Evolutionary conservation across 2,329 filamentous ascomycete genomes (phyloP).

Genomic region (Tolypocladium album): DNA sequence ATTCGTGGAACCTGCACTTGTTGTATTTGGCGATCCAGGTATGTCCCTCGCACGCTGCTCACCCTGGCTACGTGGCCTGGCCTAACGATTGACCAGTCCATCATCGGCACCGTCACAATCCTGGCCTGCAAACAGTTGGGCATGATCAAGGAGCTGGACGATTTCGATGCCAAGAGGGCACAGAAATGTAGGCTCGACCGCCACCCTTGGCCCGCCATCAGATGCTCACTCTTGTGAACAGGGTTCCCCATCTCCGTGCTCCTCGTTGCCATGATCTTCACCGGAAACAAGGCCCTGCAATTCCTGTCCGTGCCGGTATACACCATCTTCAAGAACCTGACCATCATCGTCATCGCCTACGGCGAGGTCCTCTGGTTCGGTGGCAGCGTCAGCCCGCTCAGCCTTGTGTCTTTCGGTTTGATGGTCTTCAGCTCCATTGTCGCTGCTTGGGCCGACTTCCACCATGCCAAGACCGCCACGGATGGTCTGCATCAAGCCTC

Average conservation of each 20-base stretch:
- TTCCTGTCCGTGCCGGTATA: constrained; percentile 97
- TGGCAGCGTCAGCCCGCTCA: constrained; percentile 76
- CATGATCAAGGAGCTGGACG: constrained; percentile 70
- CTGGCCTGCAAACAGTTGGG: constrained; percentile 70
- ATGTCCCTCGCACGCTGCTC: constrained; percentile 21
- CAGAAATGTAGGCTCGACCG: constrained; percentile 62
- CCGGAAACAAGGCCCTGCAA: constrained; percentile 87
- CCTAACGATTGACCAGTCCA: constrained; percentile 44
- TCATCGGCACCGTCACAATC: constrained; percentile 83
- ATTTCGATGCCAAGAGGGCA: constrained; percentile 79
- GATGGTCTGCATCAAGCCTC: constrained; percentile 52
- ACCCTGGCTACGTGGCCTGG: neutral
- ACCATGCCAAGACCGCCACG: constrained; percentile 61
- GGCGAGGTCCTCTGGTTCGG: constrained; percentile 98
- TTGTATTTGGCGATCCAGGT: constrained; percentile 91
- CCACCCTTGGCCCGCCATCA: neutral
- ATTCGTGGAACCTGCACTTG: constrained; percentile 91
- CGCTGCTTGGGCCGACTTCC: constrained; percentile 95
- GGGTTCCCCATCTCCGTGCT: constrained; percentile 96
- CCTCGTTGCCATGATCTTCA: constrained; percentile 98
- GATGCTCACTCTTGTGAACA: constrained; percentile 20
- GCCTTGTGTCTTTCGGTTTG: constrained; percentile 85
- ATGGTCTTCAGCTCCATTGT: constrained; percentile 95
- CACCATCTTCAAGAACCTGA: constrained; percentile 99
- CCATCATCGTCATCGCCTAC: constrained; percentile 96